phyloP scores from a whole-genome alignment of 1,284 basidiomycete genomes.

The Cryptococcus sp. region DNA sequence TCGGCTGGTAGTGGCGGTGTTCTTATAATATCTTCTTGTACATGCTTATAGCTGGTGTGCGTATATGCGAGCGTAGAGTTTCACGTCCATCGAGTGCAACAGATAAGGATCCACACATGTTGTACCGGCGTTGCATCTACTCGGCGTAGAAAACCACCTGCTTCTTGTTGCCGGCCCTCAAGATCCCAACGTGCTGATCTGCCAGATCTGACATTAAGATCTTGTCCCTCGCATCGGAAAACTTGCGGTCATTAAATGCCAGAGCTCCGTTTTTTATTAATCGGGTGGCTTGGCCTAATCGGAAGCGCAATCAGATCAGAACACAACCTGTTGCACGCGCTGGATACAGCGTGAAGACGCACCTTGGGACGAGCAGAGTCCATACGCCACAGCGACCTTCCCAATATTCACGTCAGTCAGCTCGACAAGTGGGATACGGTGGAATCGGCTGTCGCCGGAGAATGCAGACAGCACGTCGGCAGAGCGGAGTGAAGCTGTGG shows the following conservation, averaged over 20 bases:
- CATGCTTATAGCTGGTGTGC: neutral
- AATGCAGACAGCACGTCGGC: slow-evolving; percentile 59
- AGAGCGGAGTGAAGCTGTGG: slow-evolving; percentile 54
- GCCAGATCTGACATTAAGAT: slow-evolving; percentile 59
- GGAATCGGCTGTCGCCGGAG: slow-evolving; percentile 59
- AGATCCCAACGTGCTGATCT: slow-evolving; percentile 61
- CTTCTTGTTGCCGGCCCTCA: slow-evolving; percentile 73
- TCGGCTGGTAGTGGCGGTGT: neutral
- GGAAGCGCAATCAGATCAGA: slow-evolving; percentile 30
- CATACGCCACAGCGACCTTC: slow-evolving; percentile 58
- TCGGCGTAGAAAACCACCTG: slow-evolving; percentile 60
- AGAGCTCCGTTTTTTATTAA: slow-evolving; percentile 57
- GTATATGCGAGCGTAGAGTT: neutral
- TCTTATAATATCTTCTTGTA: neutral
- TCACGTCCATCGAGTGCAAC: neutral
- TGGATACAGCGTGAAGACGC: slow-evolving; percentile 30
- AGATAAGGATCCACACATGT: too few species aligned
- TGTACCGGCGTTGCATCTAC: neutral
- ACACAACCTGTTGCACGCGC: neutral
- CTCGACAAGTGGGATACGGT: slow-evolving; percentile 52
- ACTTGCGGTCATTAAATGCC: slow-evolving; percentile 56
- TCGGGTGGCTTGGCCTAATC: slow-evolving; percentile 53
- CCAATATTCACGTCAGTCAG: slow-evolving; percentile 56
- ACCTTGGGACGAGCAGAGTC: slow-evolving; percentile 59
- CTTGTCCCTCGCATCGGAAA: slow-evolving; percentile 42